Conservation (phyloP, 345 rosid genomes). For the Euphorbia tirucalli region DNA sequence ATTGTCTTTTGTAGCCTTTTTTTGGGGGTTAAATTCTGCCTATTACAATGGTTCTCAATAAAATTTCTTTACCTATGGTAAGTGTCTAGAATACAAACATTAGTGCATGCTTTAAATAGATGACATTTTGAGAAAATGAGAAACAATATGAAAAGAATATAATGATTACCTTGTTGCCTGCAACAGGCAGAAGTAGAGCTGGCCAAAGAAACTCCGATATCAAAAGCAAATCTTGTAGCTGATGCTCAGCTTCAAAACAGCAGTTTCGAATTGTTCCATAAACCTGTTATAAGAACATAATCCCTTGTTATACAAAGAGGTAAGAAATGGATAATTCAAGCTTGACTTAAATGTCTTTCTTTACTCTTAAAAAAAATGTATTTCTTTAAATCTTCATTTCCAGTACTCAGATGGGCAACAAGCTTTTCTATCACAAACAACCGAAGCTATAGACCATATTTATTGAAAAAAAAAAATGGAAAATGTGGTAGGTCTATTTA, state of each 20-base stretch:
- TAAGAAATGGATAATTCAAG: slow-evolving; percentile 5
- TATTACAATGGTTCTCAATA: not conserved
- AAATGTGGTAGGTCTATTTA: not conserved
- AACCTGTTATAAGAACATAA: slow-evolving; percentile 48
- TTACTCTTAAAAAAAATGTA: too few species aligned
- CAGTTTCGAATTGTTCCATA: slow-evolving; percentile 85
- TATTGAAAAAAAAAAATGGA: not conserved
- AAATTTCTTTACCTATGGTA: not conserved
- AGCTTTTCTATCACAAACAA: not conserved
- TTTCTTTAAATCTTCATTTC: slow-evolving; percentile 3
- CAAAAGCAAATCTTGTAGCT: slow-evolving; percentile 74
- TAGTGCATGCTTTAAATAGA: not conserved
- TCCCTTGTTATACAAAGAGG: not conserved
- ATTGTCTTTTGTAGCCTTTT: not conserved
- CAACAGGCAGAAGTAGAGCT: slow-evolving; percentile 86
- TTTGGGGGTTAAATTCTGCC: not conserved
- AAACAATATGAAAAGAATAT: not conserved
- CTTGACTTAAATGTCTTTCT: not conserved
- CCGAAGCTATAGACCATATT: not conserved
- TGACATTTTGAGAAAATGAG: not conserved
- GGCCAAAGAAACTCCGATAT: slow-evolving; percentile 94
- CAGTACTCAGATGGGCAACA: not conserved
- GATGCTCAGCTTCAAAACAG: slow-evolving; percentile 89
- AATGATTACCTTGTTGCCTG: slow-evolving; percentile 66
- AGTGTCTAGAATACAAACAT: not conserved